phyloP scores from a whole-genome alignment of 176 grass and related monocot species.

The Hyparrhenia diplandra region DNA sequence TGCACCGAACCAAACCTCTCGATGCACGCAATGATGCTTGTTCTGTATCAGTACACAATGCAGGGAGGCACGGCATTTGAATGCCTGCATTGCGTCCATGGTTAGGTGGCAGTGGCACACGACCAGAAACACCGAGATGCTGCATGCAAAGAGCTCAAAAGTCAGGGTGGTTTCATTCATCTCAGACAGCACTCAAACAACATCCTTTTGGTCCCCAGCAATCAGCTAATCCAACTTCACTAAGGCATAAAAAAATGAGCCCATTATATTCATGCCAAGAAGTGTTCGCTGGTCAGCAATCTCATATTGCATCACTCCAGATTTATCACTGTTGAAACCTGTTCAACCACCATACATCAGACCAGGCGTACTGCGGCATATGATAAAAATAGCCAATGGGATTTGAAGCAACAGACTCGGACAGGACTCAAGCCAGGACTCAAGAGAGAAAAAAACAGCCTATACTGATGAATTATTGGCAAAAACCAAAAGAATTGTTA shows the following conservation, averaged over 20 bases:
- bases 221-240: conserved; percentile 16
- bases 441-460: conserved; percentile 9
- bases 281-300: conserved; percentile 42
- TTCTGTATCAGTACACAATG: not conserved
- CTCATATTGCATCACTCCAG: conserved; percentile 50
- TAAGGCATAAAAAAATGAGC: not conserved
- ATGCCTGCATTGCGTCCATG: not conserved
- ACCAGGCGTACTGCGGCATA: not conserved
- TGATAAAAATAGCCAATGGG: not conserved
- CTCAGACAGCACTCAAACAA: not conserved
- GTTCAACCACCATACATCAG: conserved; percentile 40
- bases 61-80: not conserved
- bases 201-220: not conserved
- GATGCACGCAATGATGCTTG: conserved; percentile 4
- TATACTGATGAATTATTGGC: conserved; percentile 50
- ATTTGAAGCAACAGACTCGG: not conserved
- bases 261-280: conserved; percentile 6
- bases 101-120: conserved; percentile 13
- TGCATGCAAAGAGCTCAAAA: not conserved
- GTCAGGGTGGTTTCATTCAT: not conserved
- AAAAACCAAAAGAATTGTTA: conserved; percentile 41
- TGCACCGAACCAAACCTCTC: not conserved
- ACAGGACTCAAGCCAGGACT: not conserved
- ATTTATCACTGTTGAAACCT: conserved; percentile 10
- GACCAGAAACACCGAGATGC: not conserved